Base-by-base conservation (phyloP, 306 rosid species). In the Cicer yamashitae region DNA sequence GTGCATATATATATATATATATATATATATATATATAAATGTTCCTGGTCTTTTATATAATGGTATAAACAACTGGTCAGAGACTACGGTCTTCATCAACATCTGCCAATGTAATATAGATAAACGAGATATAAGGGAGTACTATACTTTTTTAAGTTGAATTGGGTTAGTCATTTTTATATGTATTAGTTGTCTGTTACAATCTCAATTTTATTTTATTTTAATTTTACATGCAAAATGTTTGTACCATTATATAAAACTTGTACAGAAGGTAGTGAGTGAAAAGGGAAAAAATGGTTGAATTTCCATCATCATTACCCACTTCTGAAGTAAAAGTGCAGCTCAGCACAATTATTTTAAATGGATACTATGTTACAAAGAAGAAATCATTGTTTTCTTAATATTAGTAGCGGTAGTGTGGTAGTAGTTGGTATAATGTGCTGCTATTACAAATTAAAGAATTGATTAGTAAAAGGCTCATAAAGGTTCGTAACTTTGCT, bases 131-230 rank as follows among this genome's bases (percentile, higher is more conserved):
- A 60, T 7, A 4, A 1, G 70, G 50, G 83, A 25, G 73, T 77
- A 59, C 85, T 81, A 58, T 63, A 84, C 80, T 78, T 68, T 71
- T 72, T 81, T 10, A 54, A 67, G 73, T 52, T 73, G 81, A 80
- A 80, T 84, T 72, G 84, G 81, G 69, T 71, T 80, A 70, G 61
- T 72, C 79, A 54, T 65, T 70, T 70, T 79, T 79, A 45, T 84
- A 81, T 13, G 59, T 74, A 40, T 76, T 48, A 43, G 41, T 59
- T 71, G 65, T 58, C 69, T 47, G 34, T 59, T 66, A 63, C 73
- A 67, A 63, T 69, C 61, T 25, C 40, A 2, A 38, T 13, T 71
- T 76, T 79, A 67, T 7, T 15, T 52, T 53, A 53, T 30, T 30
- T 30, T 30, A 30, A 3, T 30, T 59, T 67, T 81, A 66, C 53